Base-by-base conservation (phyloP, 768 basidiomycete genomes). In the Phanerochaete carnosa region DNA sequence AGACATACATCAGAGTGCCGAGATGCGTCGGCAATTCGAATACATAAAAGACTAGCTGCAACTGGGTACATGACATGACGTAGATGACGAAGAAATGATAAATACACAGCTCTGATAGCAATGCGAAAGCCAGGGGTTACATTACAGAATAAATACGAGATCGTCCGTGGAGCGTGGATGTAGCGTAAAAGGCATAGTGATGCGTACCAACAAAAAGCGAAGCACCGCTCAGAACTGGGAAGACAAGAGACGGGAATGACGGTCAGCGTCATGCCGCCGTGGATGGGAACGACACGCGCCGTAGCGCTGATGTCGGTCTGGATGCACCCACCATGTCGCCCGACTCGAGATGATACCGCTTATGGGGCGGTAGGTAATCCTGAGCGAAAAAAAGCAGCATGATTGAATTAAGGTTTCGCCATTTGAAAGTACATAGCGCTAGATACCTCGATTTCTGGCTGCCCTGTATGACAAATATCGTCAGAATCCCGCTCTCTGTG, bases 321-420 rank as follows among this genome's bases (percentile, higher is more conserved):
- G 53, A 60, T 16, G 59, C 59, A 25, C 39, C 25, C 51, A 55
- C 33, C 29, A 59, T 52, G 49, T 32, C 30, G 59, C 54, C 55
- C 33, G 54, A 49, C 45, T 50, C 55, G 52, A 68, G 55, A 60
- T 69, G 68, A 29, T 66, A 67, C 57, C 68, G 69, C 64, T 70
- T 70, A 25, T 65, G 62, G 12, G 67, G 67, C 22, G 67, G 69
- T 37, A 70, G 58, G 57, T 66, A 56, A 53, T 70, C 69, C 66
- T 70, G 66, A 55, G 53, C 55, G 51, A 64, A 53, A 33, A 39
- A 56, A 33, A 50, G 39, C 8, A 26, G 32, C 11, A 43, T 19
- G 33, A 45, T 37, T 55, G 33, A 55, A 30, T 49, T 47, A 60
- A 39, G 51, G 30, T 28, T 45, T 46, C 30, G 22, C 54, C 32